Conservation (phyloP, 768 basidiomycete species). For the Galerina marginata region DNA sequence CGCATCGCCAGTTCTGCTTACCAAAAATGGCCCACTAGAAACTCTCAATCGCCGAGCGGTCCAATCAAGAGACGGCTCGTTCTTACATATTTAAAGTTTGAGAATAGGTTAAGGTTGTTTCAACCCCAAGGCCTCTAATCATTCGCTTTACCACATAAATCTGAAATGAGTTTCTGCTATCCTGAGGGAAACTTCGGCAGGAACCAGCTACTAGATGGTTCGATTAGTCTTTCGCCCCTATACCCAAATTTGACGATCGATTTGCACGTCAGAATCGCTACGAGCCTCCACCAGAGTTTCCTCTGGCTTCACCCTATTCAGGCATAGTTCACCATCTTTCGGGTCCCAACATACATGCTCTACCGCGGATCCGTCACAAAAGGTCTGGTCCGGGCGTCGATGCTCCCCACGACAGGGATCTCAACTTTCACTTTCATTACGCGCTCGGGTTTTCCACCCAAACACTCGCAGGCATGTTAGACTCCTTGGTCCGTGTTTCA, state of each 20-base stretch:
- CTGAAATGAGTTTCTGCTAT: conserved; percentile 61
- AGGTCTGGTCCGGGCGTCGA: conserved; percentile 77
- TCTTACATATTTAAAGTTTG: conserved; percentile 88
- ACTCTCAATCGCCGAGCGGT: conserved; percentile 84
- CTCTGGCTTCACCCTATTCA: conserved; percentile 93
- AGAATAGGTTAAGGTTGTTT: conserved; percentile 87
- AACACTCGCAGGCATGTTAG: conserved; percentile 67
- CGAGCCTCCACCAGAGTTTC: conserved; percentile 96
- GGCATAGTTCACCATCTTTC: conserved; percentile 91
- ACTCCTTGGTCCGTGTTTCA: conserved; percentile 89
- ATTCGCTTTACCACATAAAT: conserved; percentile 83
- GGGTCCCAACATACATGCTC: conserved; percentile 87
- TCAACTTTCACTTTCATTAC: conserved; percentile 37
- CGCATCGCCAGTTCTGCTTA: conserved; percentile 73
- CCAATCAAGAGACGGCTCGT: conserved; percentile 82
- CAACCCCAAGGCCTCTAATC: conserved; percentile 91
- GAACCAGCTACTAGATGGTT: conserved; percentile 94
- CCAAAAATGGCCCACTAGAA: conserved; percentile 84
- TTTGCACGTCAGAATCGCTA: conserved; percentile 97
- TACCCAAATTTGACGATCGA: conserved; percentile 95
- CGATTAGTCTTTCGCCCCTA: conserved; percentile 97
- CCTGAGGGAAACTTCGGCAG: conserved; percentile 86
- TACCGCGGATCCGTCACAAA: conserved; percentile 77
- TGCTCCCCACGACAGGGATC: conserved; percentile 70
- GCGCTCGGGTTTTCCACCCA: too few species aligned